A percentile compares a stretch with the other conserved stretches of the same genome.
These are phyloP conservation scores for Akanthomyces uredinophilus DNA, from an alignment of 2,329 filamentous ascomycete genomes.

Conservation along the genomic window DNA sequence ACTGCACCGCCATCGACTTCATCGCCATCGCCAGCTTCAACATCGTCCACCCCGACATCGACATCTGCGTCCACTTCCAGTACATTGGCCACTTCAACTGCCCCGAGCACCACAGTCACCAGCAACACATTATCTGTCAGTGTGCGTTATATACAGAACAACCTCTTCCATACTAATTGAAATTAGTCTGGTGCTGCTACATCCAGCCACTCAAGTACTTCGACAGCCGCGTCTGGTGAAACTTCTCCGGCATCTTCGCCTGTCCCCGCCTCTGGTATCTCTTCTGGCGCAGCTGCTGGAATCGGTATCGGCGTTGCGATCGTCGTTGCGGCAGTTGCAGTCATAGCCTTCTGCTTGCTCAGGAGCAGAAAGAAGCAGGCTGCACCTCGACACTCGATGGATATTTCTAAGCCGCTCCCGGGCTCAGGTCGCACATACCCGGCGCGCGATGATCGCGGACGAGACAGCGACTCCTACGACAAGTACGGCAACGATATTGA, in stretches of 20 bases:
- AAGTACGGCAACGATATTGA: conserved; percentile 42
- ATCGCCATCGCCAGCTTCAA: conserved; percentile 1
- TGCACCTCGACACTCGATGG: conserved; percentile 25
- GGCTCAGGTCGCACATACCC: conserved; percentile 38
- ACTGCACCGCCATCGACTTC: not conserved
- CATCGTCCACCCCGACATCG: conserved; percentile 12
- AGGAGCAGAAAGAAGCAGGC: conserved; percentile 23
- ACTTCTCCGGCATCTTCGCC: conserved; percentile 9
- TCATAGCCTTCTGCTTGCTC: conserved; percentile 36
- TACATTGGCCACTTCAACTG: not conserved
- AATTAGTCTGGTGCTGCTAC: not conserved
- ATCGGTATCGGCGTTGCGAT: conserved; percentile 44
- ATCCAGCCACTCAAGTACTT: not conserved
- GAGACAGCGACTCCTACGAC: conserved; percentile 24
- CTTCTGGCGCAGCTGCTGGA: conserved; percentile 41
- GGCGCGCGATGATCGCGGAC: conserved; percentile 25
- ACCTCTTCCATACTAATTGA: not conserved
- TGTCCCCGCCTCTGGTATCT: conserved; percentile 27
- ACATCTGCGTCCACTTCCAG: conserved; percentile 9
- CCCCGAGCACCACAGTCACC: not conserved
- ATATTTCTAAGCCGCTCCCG: conserved; percentile 49
- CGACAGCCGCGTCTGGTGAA: conserved; percentile 8
- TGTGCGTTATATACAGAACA: not conserved
- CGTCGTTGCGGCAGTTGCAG: conserved; percentile 35
- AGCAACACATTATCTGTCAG: conserved; percentile 5